A percentile compares a stretch with the other conserved stretches of the same genome.
Evolutionary conservation across 352 stramenopile genomes (phyloP).

Genomic region (Phytopythium kandeliae): DNA sequence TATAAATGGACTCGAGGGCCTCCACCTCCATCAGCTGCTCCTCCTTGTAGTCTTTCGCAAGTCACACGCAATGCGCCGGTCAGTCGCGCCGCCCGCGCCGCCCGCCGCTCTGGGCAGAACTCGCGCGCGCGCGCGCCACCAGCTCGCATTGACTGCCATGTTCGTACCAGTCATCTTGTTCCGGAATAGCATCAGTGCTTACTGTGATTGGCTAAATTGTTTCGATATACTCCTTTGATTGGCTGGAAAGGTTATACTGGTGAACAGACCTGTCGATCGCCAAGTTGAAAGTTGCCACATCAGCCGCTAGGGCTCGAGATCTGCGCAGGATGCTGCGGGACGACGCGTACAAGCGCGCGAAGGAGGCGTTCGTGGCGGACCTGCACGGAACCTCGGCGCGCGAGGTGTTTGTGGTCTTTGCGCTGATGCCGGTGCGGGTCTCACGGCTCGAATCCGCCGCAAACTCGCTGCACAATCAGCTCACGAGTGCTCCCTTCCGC

Average conservation of each 20-base stretch:
- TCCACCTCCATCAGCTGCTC: conserved; percentile 88
- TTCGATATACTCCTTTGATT: conserved; percentile 11
- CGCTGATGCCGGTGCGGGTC: conserved; percentile 55
- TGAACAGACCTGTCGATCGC: too few relatives aligned
- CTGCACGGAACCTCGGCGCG: conserved; percentile 58
- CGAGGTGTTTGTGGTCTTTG: conserved; percentile 76
- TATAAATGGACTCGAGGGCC: conserved; percentile 87
- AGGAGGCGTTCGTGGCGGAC: conserved; percentile 75
- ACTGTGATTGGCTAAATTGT: conserved; percentile 29
- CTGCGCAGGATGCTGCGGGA: conserved; percentile 37
- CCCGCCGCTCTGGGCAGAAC: background rate
- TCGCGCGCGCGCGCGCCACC: background rate
- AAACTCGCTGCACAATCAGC: background rate
- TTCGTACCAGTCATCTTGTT: conserved; percentile 60
- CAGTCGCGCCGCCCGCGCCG: background rate
- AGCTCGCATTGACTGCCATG: conserved; percentile 12
- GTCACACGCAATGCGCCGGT: conserved; percentile 3
- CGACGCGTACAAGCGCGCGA: conserved; percentile 80
- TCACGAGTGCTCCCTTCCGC: background rate
- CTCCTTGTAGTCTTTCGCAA: conserved; percentile 73
- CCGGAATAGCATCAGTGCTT: conserved; percentile 11
- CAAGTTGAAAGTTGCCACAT: too few relatives aligned
- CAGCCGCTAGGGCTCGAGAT: too few relatives aligned
- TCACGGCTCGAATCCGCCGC: background rate
- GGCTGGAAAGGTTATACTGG: conserved; percentile 7